Base-by-base conservation (phyloP, 2,329 filamentous ascomycete genomes). In the Immersiporthe knoxdaviesiana region DNA sequence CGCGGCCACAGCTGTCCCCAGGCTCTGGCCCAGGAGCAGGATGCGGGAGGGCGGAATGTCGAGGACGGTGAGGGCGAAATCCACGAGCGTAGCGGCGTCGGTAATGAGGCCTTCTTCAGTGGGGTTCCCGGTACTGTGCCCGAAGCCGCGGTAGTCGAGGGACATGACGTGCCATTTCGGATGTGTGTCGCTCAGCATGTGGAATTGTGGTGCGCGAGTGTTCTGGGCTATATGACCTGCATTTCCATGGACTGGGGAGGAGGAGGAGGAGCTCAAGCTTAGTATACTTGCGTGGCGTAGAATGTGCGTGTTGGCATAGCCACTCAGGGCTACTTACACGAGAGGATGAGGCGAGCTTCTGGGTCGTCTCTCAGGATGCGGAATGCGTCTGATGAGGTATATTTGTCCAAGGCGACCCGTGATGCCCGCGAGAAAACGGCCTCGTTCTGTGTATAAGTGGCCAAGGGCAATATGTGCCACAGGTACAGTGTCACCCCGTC, bases 101-200 rank as follows among this genome's bases (percentile, higher is more conserved):
- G 87, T 88, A 67, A 97, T 92, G 10, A 98, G 81, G 0, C 95
- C 95, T 47, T 86, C 81, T 80, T 98, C 95, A 0, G 90, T 91
- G 0, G 95, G 95, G 4, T 80, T 81, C n/a, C 95, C 93, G 0
- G 90, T 92, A 11, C 92, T 96, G 52, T 88, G 85, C 0, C 94
- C 94, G 74, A 93, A 97, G 8, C 94, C 94, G 24, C 94, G 91
- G 79, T 97, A 97, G 82, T 97, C 94, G 74, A 97, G 89, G 52
- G 93, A 88, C n/a, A 97, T 83, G 59, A 97, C 87, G 76, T 97
- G 94, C 67, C 94, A 89, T 0, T 86, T 87, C 24, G 68, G 65
- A 1, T 91, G 91, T 2, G 90, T 88, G 65, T 91, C 87, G 4
- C 93, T 88, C 56, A 97, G 83, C 59, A 90, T 86, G 74, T 94